These are phyloP conservation scores for Phaeotremella skinneri DNA, from an alignment of 768 basidiomycete species.

Conservation along the genomic window DNA sequence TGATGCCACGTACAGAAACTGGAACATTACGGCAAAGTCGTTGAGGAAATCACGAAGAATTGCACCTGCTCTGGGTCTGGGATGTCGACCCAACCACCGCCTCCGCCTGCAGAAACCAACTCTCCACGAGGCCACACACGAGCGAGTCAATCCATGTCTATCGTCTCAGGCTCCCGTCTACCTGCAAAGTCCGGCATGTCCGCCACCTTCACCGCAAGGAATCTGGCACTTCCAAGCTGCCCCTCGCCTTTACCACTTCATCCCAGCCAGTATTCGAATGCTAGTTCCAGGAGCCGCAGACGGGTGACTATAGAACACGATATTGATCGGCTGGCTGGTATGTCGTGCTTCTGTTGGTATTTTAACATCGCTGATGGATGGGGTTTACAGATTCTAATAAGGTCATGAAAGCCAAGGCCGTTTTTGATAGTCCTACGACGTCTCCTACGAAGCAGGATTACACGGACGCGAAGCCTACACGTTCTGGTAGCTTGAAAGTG, in stretches of 20 bases:
- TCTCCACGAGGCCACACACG: not conserved
- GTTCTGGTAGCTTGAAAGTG: not conserved
- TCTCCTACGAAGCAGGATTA: not conserved
- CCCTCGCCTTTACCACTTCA: slow-evolving; percentile 41
- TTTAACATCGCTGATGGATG: not conserved
- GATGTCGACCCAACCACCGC: not conserved
- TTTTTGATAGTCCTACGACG: slow-evolving; percentile 15
- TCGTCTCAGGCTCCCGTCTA: not conserved
- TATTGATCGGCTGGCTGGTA: slow-evolving; percentile 39
- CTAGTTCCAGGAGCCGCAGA: slow-evolving; percentile 32
- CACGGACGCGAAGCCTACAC: not conserved
- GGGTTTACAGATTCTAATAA: slow-evolving; percentile 19
- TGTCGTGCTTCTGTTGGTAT: slow-evolving; percentile 3
- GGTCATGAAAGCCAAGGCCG: slow-evolving; percentile 21
- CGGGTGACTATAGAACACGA: slow-evolving; percentile 49
- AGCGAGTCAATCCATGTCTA: not conserved
- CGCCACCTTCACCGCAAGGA: slow-evolving; percentile 38
- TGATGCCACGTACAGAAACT: not conserved
- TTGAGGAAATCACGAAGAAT: not conserved
- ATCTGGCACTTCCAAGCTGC: slow-evolving; percentile 36
- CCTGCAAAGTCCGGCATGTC: not conserved
- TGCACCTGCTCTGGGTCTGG: not conserved
- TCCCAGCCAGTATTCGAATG: slow-evolving; percentile 35
- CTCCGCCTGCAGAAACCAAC: not conserved
- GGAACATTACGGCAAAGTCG: not conserved